Base-by-base conservation (phyloP, 495 filamentous ascomycete genomes). In the Sabuloglossum arenarium region DNA sequence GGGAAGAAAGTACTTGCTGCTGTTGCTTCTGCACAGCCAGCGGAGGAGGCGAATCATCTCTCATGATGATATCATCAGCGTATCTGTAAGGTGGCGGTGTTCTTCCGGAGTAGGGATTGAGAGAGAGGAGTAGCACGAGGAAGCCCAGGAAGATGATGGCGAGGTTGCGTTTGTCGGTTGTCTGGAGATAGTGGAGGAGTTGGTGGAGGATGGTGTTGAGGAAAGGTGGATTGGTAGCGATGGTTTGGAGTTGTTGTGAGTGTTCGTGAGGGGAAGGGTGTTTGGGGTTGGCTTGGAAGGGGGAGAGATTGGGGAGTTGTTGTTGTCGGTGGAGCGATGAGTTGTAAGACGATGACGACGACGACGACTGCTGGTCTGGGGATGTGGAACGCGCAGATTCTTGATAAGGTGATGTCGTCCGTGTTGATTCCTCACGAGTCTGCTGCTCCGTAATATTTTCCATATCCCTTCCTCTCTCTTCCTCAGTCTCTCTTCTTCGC, bases 131-230 rank as follows among this genome's bases (percentile, higher is more conserved):
- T 0, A 78, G 63, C 10, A 84, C 69, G 11, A 86, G 63, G 6
- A 80, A 30, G 56, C 76, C 76, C 27, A 90, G 71, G 2, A 81
- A 56, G 0, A 75, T 68, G 47, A 93, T 82, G 4, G 74, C 71
- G 0, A 90, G 67, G 61, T 93, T 93, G 60, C 80, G 78, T 50
- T 71, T 71, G 63, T 94, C 87, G 39, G 74, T 71, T 32, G 82
- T 72, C 9, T 84, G 68, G 0, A 88, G 75, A 37, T 76, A 73
- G 59, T 86, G 63, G 24, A 85, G 86, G 59, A 85, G 84, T 34
- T 77, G 64, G 21, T 91, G 51, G 19, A 94, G 71, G 6, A 64
- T 62, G 10, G 66, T 52, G 14, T 68, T 59, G 9, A 69, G 68
- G 8, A 23, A n/a, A n/a, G n/a, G n/a, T n/a, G n/a, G n/a, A n/a